Base-by-base conservation (phyloP, 805 yeast genomes). In the Zygosaccharomyces bailii region DNA sequence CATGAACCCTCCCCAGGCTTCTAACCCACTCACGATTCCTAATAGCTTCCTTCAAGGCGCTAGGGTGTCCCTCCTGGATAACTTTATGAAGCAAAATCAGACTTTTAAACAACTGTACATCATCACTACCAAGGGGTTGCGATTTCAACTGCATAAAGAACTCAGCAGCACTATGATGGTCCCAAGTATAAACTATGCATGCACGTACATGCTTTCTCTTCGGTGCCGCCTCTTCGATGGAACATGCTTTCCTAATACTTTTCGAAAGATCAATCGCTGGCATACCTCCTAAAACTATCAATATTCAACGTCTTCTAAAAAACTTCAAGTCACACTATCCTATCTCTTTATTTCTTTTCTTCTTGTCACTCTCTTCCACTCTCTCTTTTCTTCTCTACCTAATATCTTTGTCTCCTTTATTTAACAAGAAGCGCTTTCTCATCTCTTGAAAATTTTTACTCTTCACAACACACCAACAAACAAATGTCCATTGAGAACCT, bases 131-230 rank as follows among this genome's bases (percentile, higher is more conserved):
- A 46, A 90, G 69, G 1, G 97, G 96, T 50, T 82, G 80, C 42
- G 84, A 66, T 64, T 86, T 87, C 50, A 91, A 70, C 1, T 83
- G 80, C 55, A 85, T 80, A 91, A 96, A 91, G 57, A 90, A 86
- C 7, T 86, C 86, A 46, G 79, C 74, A 3, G 95, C 80, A 31
- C 87, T 80, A 61, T 85, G 84, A 58, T 87, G 91, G 65, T 93
- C 99, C 96, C 97, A 91, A 0, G 97, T 88, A 66, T 84, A 90
- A 30, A 91, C 96, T 48, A 90, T 90, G 70, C 96, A 88, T 1
- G 95, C 88, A 58, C 99, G 74, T 4, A 91, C 98, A 67, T 91
- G 99, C 64, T 91, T 91, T 55, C 99, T 74, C 66, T 91, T 91
- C 1, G 99, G 97, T 0, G 97, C 95, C 3, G 85, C 76, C 60